Percentiles rank a stretch among this genome's conserved stretches.
Evolutionary conservation across 345 rosid genomes (phyloP).

Genomic region (Gossypium rotundifolium): DNA sequence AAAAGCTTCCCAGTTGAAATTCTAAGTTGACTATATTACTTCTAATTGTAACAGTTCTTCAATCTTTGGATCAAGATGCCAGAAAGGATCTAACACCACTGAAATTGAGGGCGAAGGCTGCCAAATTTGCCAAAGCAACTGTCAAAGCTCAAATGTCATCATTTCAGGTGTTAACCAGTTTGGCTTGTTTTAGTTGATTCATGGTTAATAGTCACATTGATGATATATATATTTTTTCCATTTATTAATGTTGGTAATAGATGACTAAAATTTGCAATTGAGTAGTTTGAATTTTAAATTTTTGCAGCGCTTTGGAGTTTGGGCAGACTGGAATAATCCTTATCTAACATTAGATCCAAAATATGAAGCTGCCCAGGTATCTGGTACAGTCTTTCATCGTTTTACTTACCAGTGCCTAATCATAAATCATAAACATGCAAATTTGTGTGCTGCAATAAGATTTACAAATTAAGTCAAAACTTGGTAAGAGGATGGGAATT

Average conservation of each 20-base stretch:
- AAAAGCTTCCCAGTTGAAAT: not conserved
- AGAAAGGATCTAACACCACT: conserved; percentile 78
- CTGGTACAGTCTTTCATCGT: conserved; percentile 20
- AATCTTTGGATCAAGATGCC: conserved; percentile 78
- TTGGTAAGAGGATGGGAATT: not conserved
- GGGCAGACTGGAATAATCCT: conserved; percentile 91
- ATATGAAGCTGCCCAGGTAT: conserved; percentile 96
- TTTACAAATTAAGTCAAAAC: not conserved
- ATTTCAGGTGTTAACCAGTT: conserved; percentile 57
- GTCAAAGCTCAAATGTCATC: conserved; percentile 92
- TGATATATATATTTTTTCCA: not conserved
- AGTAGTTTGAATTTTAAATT: conserved; percentile 8
- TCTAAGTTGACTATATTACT: conserved; percentile 32
- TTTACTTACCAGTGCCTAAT: conserved; percentile 1
- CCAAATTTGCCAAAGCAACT: conserved; percentile 88
- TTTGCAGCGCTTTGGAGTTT: conserved; percentile 88
- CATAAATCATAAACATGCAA: not conserved
- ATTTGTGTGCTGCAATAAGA: not conserved
- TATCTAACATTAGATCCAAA: conserved; percentile 92
- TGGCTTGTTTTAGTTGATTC: conserved; percentile 3
- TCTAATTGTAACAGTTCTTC: conserved; percentile 68
- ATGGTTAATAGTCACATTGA: not conserved
- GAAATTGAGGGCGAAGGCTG: conserved; percentile 88
- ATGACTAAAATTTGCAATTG: not conserved
- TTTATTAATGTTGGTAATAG: not conserved